phyloP scores from a whole-genome alignment of 306 rosid genomes.

The Cucurbita pepo region DNA sequence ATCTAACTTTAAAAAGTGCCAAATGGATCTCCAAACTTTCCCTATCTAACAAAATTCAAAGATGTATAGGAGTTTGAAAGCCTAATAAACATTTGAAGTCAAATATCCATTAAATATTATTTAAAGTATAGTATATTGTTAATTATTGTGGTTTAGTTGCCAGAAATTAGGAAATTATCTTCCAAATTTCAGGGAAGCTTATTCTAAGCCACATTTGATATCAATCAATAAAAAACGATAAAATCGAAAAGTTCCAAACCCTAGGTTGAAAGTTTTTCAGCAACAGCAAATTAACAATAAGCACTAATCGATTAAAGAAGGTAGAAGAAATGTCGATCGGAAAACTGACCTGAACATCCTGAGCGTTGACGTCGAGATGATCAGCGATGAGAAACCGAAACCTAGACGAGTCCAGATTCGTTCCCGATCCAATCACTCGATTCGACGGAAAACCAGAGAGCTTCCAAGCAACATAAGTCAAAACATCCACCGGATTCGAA shows the following conservation, averaged over 20 bases:
- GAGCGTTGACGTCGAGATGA: constrained; percentile 86
- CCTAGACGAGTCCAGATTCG: constrained; percentile 83
- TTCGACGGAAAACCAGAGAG: constrained; percentile 74
- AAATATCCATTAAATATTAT: too few relatives aligned
- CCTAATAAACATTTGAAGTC: too few relatives aligned
- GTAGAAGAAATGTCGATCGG: neutral
- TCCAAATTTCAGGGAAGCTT: too few relatives aligned
- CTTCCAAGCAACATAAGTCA: constrained; percentile 80
- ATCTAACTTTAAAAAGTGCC: too few relatives aligned
- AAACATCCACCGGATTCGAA: constrained; percentile 75
- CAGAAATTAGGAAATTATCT: too few relatives aligned
- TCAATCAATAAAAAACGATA: neutral
- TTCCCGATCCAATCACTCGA: constrained; percentile 88
- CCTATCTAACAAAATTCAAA: too few relatives aligned
- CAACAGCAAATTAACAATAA: neutral
- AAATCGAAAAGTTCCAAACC: neutral
- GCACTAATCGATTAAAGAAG: neutral
- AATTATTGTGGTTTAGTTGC: too few relatives aligned
- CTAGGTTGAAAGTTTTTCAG: neutral
- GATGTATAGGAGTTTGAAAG: too few relatives aligned
- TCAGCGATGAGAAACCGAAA: constrained; percentile 82
- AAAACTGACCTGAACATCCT: constrained; percentile 70
- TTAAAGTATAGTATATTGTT: too few relatives aligned
- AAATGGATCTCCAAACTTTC: too few relatives aligned
- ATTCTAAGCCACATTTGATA: neutral